These are phyloP conservation scores for Neurospora sp. DNA, from an alignment of 495 filamentous ascomycete species.

Conservation along the genomic window DNA sequence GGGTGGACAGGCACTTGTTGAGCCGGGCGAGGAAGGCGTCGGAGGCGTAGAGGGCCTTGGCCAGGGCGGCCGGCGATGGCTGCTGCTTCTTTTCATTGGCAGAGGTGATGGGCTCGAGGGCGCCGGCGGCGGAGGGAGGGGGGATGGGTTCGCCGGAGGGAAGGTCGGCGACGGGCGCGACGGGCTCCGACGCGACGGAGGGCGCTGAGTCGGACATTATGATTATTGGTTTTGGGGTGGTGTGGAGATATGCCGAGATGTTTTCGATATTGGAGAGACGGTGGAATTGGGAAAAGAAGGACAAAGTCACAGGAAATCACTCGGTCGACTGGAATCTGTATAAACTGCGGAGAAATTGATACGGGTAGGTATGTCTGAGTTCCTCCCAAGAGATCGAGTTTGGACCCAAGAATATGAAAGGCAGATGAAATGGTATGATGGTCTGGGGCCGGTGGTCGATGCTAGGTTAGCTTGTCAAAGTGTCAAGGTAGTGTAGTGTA, in stretches of 20 bases:
- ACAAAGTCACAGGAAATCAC: neutral
- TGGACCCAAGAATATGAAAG: neutral
- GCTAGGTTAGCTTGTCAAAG: neutral
- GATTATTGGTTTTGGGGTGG: neutral
- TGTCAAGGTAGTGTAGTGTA: neutral
- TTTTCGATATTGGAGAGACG: neutral
- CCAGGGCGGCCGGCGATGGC: constrained; percentile 14
- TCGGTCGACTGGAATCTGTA: neutral
- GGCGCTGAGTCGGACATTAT: constrained; percentile 7
- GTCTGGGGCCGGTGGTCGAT: neutral
- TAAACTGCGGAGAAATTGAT: neutral
- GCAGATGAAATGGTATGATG: neutral
- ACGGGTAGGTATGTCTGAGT: neutral
- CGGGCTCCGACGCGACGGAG: constrained; percentile 1
- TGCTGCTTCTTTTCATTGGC: constrained; percentile 26
- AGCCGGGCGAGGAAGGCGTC: constrained; percentile 43
- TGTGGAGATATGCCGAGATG: neutral
- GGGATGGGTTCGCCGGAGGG: constrained; percentile 28
- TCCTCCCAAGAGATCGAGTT: neutral
- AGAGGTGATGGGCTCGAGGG: constrained; percentile 21
- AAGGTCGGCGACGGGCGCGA: constrained; percentile 24
- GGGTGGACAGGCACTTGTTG: constrained; percentile 46
- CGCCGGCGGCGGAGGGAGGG: constrained; percentile 12
- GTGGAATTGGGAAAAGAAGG: neutral
- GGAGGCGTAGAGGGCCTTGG: constrained; percentile 19